phyloP scores from a whole-genome alignment of 805 yeast species.

The Saturnispora gosingensis region DNA sequence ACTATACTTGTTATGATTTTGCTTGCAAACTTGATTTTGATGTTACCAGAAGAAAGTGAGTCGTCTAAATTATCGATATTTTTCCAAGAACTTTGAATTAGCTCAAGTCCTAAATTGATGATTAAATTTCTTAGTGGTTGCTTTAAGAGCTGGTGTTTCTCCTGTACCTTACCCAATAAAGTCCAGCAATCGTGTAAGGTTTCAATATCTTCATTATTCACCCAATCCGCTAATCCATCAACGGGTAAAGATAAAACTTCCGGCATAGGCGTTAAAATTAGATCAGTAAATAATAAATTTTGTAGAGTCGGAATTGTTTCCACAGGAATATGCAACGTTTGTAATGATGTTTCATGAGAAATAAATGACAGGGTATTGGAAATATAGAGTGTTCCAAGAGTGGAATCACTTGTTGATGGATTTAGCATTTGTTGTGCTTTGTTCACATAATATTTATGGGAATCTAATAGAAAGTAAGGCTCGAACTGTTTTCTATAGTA shows the following conservation, averaged over 20 bases:
- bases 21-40: constrained; percentile 42
- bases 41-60: constrained; percentile 10
- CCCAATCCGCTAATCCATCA: constrained; percentile 54
- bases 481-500: constrained; percentile 61
- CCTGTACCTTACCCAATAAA: constrained; percentile 45
- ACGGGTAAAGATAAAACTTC: constrained; percentile 40
- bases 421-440: constrained; percentile 28
- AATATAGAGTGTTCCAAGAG: constrained; percentile 45
- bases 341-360: constrained; percentile 52
- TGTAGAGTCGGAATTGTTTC: constrained; percentile 45
- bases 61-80: constrained; percentile 18
- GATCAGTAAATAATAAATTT: constrained; percentile 47
- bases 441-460: constrained; percentile 45
- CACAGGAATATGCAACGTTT: constrained; percentile 43
- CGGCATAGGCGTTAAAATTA: constrained; percentile 50
- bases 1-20: constrained; percentile 60
- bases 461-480: constrained; percentile 45
- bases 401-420: constrained; percentile 13
- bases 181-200: constrained; percentile 41
- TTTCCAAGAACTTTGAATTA: constrained; percentile 23
- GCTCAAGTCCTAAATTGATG: constrained; percentile 35
- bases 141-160: constrained; percentile 40
- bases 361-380: constrained; percentile 43
- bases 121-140: constrained; percentile 39
- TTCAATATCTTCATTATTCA: constrained; percentile 34